phyloP scores from a whole-genome alignment of 371 early-diverging fungal genomes.

The Rhizopus stolonifer region DNA sequence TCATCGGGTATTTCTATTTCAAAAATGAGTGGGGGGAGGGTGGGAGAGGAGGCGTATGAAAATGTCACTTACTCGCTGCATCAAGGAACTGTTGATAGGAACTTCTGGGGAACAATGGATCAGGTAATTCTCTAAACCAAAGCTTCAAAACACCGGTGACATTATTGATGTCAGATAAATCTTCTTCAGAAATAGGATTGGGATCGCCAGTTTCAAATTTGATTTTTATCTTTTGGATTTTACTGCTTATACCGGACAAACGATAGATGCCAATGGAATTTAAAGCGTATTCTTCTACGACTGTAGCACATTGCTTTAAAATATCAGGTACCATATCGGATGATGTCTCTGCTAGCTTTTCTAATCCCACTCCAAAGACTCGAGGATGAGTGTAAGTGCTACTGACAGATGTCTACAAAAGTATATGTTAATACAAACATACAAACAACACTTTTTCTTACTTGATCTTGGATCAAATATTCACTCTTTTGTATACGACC shows the following conservation, averaged over 20 bases:
- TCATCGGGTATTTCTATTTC: conserved; percentile 45
- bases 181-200: conserved; percentile 43
- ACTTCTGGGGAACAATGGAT: conserved; percentile 72
- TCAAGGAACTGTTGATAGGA: conserved; percentile 66
- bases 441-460: not conserved
- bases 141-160: conserved; percentile 82
- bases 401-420: not conserved
- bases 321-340: conserved; percentile 69
- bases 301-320: conserved; percentile 71
- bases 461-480: conserved; percentile 5
- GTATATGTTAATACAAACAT: not conserved
- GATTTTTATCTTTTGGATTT: conserved; percentile 27
- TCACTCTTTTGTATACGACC: conserved; percentile 26
- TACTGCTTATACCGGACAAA: conserved; percentile 67
- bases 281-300: conserved; percentile 72
- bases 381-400: conserved; percentile 29
- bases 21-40: not conserved
- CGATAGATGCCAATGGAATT: conserved; percentile 81
- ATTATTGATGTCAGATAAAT: conserved; percentile 73
- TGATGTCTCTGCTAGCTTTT: conserved; percentile 64
- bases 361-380: conserved; percentile 70
- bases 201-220: conserved; percentile 29
- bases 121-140: conserved; percentile 91
- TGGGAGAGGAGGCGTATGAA: too few species aligned
- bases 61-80: conserved; percentile 57